Base-by-base conservation (phyloP, 2,329 filamentous ascomycete genomes). In the Pseudogymnoascus sp. region DNA sequence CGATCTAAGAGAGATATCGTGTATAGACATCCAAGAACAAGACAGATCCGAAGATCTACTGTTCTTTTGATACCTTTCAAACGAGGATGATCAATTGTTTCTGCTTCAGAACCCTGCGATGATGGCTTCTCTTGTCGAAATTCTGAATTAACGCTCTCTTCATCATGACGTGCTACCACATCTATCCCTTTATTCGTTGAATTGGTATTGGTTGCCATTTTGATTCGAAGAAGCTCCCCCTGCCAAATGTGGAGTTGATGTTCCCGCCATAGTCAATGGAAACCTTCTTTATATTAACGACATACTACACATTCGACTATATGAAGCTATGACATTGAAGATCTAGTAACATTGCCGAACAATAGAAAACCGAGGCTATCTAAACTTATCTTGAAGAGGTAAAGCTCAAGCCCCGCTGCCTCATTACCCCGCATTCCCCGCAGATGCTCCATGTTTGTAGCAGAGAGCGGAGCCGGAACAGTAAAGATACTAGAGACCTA, bases 351-450 rank as follows among this genome's bases (percentile, higher is more conserved):
- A 29, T 47, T 47, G 41, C 41, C 41, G 41, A 47, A 47, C 41
- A 47, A 47, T 47, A 47, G 41, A 47, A 47, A 47, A 47, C 41
- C 41, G 41, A 47, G 41, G 41, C 41, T 47, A 47, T 47, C 41
- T 47, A 47, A 44, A 47, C 41, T 47, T 47, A 29, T n/a, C 41
- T 47, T 13, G 21, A 47, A 47, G 26, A 47, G 41, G 41, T 29
- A 26, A 47, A 29, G 26, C 8, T 2, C 11, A 9, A 26, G 41
- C 11, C 6, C 21, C 41, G n/a, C 11, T 4, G 21, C 41, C 21
- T 21, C 24, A 47, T 13, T 26, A 47, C 21, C 41, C 41, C 41
- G 41, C 41, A 47, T 29, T 10, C 4, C 26, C 41, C 41, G 11
- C 41, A 47, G 41, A 47, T n/a, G 1, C 21, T 13, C 41, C 24